Conservation (phyloP, 2,329 filamentous ascomycete genomes). For the Sporothrix humicola region DNA sequence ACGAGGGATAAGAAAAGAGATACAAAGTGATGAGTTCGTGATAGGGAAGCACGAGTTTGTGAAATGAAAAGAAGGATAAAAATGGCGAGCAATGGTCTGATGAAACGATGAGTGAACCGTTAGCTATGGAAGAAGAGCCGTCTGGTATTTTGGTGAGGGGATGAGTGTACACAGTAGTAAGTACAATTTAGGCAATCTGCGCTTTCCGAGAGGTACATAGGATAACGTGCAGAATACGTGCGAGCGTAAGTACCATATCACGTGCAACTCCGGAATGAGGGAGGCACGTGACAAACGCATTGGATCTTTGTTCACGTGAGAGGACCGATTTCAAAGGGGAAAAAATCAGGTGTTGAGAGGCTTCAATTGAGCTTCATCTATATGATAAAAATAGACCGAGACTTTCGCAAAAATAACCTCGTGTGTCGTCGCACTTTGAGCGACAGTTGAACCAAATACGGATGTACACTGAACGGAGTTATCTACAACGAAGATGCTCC, state of each 20-base stretch:
- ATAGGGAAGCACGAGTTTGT: neutral
- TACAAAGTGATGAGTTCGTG: constrained; percentile 19
- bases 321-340: neutral
- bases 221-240: neutral
- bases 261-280: neutral
- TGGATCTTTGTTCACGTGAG: neutral
- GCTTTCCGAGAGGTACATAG: neutral
- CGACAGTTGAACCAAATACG: neutral
- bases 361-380: neutral
- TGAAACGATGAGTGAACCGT: constrained; percentile 24
- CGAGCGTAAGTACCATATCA: neutral
- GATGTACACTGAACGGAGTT: neutral
- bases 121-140: neutral
- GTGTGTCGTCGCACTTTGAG: neutral
- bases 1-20: neutral
- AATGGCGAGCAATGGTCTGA: neutral
- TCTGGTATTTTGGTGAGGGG: constrained; percentile 15
- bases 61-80: neutral
- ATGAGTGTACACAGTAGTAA: neutral
- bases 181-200: neutral
- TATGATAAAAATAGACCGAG: neutral
- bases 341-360: neutral
- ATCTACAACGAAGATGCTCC: neutral
- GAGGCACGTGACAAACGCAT: neutral
- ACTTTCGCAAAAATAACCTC: neutral